A percentile compares a stretch with the other conserved stretches of the same genome.
phyloP scores from a whole-genome alignment of 306 rosid genomes.

The Prosopis cineraria region DNA sequence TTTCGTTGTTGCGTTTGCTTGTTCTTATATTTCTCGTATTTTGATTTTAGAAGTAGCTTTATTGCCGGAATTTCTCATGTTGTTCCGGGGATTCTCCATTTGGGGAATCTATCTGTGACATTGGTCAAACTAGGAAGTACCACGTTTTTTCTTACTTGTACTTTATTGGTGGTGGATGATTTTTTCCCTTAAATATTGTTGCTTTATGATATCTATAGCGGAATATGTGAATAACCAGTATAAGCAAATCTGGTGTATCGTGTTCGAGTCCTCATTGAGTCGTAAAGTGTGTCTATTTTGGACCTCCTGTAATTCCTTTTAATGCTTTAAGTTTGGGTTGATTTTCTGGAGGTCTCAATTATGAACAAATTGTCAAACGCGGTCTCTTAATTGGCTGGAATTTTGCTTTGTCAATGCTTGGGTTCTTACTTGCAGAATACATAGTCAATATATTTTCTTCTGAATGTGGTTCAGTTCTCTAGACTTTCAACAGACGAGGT shows the following conservation, averaged over 20 bases:
- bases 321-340: not conserved
- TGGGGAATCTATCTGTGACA: not conserved
- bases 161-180: not conserved
- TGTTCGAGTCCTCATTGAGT: not conserved
- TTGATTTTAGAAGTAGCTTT: not conserved
- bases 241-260: not conserved
- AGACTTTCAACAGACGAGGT: constrained; percentile 15
- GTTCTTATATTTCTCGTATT: not conserved
- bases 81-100: not conserved
- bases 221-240: not conserved
- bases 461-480: not conserved
- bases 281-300: not conserved
- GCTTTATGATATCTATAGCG: not conserved
- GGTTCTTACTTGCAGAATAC: not conserved
- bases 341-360: not conserved
- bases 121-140: too few species aligned
- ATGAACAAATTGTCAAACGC: not conserved
- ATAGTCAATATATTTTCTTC: not conserved
- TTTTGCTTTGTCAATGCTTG: not conserved
- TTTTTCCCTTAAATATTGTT: not conserved
- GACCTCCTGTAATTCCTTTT: not conserved
- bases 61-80: not conserved
- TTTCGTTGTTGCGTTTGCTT: not conserved
- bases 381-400: not conserved
- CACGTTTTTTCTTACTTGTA: not conserved